A percentile compares a stretch with the other conserved stretches of the same genome.
Conservation (phyloP, 176 grass and related monocot genomes). For the Leersia perrieri region DNA sequence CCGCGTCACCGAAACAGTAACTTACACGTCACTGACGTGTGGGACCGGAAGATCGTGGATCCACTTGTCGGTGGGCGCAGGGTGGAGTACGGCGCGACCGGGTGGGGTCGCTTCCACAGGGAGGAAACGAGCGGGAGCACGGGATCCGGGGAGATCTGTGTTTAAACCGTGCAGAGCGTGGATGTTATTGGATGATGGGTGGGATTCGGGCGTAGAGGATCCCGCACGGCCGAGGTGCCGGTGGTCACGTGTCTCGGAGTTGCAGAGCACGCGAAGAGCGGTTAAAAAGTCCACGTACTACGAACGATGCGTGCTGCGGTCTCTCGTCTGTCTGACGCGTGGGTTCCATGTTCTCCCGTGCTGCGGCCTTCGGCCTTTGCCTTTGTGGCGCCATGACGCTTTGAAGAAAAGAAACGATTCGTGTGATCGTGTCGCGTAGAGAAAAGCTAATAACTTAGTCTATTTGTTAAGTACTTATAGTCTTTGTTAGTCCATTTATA, state of each 20-base stretch:
- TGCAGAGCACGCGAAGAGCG: neutral
- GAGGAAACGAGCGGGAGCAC: slow-evolving; percentile 1
- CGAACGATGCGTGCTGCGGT: too few species aligned
- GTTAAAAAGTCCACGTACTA: neutral
- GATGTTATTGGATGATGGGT: neutral
- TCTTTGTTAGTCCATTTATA: too few species aligned
- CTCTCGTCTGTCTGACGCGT: neutral
- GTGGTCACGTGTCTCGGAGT: slow-evolving; percentile 25
- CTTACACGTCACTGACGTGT: rapidly evolving
- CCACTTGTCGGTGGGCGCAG: slow-evolving; percentile 36
- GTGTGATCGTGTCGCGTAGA: too few species aligned
- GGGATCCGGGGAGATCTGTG: slow-evolving; percentile 3
- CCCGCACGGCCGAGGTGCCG: neutral
- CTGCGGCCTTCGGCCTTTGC: too few species aligned
- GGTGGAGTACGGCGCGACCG: neutral
- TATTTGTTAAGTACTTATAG: too few species aligned
- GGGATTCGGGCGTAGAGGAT: neutral
- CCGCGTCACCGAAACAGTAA: neutral
- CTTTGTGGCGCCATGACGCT: neutral
- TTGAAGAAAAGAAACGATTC: neutral
- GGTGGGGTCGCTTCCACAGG: neutral
- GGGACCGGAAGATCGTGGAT: neutral
- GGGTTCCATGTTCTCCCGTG: too few species aligned
- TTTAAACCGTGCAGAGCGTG: neutral
- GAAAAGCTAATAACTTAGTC: too few species aligned